A percentile compares a stretch with the other conserved stretches of the same genome.
Evolutionary conservation across 202 grass and related monocot genomes (phyloP).

Genomic region (Setaria viridis): DNA sequence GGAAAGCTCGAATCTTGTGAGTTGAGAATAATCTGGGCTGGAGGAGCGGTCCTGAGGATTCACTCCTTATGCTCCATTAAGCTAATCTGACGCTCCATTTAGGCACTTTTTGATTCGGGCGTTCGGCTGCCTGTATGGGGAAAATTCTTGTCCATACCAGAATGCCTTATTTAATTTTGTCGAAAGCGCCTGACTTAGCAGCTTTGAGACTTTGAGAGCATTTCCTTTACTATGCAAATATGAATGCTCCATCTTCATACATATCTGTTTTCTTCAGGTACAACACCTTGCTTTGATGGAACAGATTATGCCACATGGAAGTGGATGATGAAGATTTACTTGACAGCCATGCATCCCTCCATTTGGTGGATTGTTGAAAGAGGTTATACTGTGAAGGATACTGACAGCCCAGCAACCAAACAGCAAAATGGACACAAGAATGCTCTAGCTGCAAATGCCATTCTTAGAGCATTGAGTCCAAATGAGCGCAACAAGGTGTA

Average conservation of each 20-base stretch:
- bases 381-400: not conserved
- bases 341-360: not conserved
- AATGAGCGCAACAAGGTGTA: not conserved
- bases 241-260: not conserved
- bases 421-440: not conserved
- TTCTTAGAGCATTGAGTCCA: not conserved
- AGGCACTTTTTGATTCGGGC: not conserved
- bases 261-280: not conserved
- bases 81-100: not conserved
- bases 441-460: not conserved
- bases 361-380: not conserved
- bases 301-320: not conserved
- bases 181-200: not conserved
- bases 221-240: not conserved
- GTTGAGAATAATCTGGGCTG: too few species aligned
- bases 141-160: not conserved
- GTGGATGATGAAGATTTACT: not conserved
- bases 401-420: not conserved
- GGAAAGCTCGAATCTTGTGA: too few species aligned
- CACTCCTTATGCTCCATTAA: not conserved
- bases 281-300: not conserved
- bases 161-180: not conserved
- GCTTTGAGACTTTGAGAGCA: not conserved
- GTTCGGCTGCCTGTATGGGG: not conserved
- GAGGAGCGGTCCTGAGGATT: too few species aligned